These are phyloP conservation scores for Ogataea nakhonphanomensis DNA, from an alignment of 805 yeast genomes.

Conservation along the genomic window DNA sequence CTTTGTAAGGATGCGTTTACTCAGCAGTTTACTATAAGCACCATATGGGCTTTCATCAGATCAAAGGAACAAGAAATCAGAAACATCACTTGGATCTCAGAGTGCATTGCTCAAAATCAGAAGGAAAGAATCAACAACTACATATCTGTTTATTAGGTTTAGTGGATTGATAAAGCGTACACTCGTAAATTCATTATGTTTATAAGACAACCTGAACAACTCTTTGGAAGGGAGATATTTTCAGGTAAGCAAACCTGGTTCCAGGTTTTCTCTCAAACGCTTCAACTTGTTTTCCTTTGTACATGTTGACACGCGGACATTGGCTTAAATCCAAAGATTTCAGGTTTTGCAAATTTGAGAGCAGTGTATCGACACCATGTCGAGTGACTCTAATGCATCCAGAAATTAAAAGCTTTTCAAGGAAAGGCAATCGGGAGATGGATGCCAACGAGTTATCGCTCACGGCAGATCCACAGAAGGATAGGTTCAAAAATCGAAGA, in stretches of 20 bases:
- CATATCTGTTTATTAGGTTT: slow-evolving; percentile 69
- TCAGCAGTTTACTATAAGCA: slow-evolving; percentile 87
- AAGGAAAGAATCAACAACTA: slow-evolving; percentile 89
- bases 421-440: slow-evolving; percentile 50
- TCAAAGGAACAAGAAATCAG: slow-evolving; percentile 95
- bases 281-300: slow-evolving; percentile 59
- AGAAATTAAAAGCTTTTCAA: slow-evolving; percentile 49
- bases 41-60: slow-evolving; percentile 96
- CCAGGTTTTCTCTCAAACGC: slow-evolving; percentile 48
- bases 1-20: slow-evolving; percentile 90
- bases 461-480: slow-evolving; percentile 79
- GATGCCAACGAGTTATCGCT: slow-evolving; percentile 66
- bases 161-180: neutral
- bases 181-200: slow-evolving; percentile 11
- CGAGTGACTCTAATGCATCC: slow-evolving; percentile 78
- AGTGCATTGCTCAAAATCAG: slow-evolving; percentile 98
- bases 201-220: slow-evolving; percentile 56
- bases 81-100: slow-evolving; percentile 99
- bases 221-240: slow-evolving; percentile 44
- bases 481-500: slow-evolving; percentile 50
- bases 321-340: slow-evolving; percentile 60
- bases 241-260: slow-evolving; percentile 56
- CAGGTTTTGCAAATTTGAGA: slow-evolving; percentile 53
- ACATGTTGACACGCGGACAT: slow-evolving; percentile 65
- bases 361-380: slow-evolving; percentile 68